phyloP scores from a whole-genome alignment of 1,284 basidiomycete genomes.

The Malassezia dermatis region DNA sequence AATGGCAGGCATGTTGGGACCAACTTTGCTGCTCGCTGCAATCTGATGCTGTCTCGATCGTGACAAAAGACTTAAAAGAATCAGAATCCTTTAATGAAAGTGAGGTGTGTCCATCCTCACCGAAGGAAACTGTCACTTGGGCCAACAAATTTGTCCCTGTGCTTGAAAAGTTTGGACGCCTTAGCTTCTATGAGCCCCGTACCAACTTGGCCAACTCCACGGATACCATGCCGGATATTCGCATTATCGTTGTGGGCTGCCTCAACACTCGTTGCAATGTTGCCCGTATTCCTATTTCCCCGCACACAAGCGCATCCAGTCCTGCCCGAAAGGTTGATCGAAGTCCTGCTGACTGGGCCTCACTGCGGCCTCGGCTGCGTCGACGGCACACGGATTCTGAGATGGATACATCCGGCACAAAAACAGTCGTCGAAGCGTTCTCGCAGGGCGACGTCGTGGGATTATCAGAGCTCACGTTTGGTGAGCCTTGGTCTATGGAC shows the following conservation, averaged over 20 bases:
- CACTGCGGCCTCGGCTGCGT: background rate
- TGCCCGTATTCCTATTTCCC: background rate
- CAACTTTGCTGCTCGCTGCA: background rate
- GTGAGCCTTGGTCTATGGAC: constrained; percentile 1
- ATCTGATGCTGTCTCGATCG: background rate
- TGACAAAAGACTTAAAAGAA: background rate
- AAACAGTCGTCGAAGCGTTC: background rate
- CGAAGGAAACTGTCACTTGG: background rate
- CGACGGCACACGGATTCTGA: background rate
- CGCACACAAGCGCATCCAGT: background rate
- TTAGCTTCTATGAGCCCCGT: constrained; percentile 6
- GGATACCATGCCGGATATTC: background rate
- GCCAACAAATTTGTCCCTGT: constrained; percentile 5
- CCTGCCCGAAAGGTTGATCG: constrained; percentile 4
- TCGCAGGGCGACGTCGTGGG: constrained; percentile 6
- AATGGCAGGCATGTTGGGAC: constrained; percentile 10
- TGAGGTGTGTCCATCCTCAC: background rate
- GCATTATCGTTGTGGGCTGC: constrained; percentile 5
- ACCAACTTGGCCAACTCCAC: background rate
- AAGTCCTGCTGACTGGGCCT: background rate
- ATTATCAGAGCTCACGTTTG: background rate
- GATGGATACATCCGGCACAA: background rate
- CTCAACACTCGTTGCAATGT: background rate
- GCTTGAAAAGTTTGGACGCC: constrained; percentile 1
- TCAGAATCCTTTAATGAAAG: background rate